Percentiles rank a stretch among this genome's conserved stretches.
Conservation (phyloP, 139 green algal genomes). For the Chlorokybus atmophyticus region DNA sequence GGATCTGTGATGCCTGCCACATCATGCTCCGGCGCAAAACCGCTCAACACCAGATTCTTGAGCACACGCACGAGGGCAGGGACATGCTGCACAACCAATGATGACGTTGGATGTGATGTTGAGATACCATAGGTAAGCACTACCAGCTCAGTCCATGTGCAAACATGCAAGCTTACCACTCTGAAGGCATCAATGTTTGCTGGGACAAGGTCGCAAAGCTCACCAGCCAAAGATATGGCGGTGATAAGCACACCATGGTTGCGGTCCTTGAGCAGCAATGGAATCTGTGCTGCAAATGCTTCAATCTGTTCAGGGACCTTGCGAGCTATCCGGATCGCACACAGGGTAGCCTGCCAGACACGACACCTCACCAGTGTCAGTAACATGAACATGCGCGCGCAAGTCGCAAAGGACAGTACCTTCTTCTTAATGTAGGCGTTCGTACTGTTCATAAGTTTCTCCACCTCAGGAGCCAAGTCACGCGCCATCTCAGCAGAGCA, state of each 20-base stretch:
- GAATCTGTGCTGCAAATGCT: slow-evolving; percentile 56
- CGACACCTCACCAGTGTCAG: too few species aligned
- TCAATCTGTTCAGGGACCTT: slow-evolving; percentile 90
- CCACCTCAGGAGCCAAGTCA: slow-evolving; percentile 86
- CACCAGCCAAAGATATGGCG: slow-evolving; percentile 62
- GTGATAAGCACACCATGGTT: slow-evolving; percentile 79
- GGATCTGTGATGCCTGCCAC: slow-evolving; percentile 85
- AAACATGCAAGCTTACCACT: slow-evolving; percentile 15
- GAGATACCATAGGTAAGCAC: too few species aligned
- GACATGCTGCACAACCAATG: slow-evolving; percentile 26
- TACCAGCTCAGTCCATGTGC: background rate
- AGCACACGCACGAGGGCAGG: slow-evolving; percentile 30
- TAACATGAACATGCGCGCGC: too few species aligned
- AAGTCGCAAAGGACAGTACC: too few species aligned
- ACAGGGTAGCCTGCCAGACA: slow-evolving; percentile 41
- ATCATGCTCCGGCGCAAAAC: slow-evolving; percentile 74
- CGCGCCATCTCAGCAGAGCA: slow-evolving; percentile 91
- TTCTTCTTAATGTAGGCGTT: slow-evolving; percentile 92
- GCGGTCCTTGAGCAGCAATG: slow-evolving; percentile 64
- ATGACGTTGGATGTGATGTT: background rate
- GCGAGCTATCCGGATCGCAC: slow-evolving; percentile 49
- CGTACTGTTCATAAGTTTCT: slow-evolving; percentile 52
- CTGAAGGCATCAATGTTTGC: slow-evolving; percentile 29
- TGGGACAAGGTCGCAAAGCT: slow-evolving; percentile 43
- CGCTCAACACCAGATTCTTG: slow-evolving; percentile 36